Base-by-base conservation (phyloP, 2,329 filamentous ascomycete species). In the Aspergillus floridensis region DNA sequence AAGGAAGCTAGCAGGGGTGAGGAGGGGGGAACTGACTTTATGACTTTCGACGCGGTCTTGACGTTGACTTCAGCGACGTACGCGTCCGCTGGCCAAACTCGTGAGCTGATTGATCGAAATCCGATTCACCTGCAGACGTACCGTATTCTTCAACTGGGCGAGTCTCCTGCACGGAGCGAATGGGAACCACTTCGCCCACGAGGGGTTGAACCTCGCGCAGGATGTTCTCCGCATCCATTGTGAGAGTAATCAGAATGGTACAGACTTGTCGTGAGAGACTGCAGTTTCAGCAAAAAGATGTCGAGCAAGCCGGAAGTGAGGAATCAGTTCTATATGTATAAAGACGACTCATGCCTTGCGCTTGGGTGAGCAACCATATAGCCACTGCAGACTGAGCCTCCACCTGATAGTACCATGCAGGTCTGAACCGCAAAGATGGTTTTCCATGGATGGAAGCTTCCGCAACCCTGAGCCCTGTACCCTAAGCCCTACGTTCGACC, bases 141-240 rank as follows among this genome's bases (percentile, higher is more conserved):
- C 79, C 76, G 57, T 75, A 78, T 26, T 76, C 74, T 61, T 79
- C 74, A 5, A 62, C 66, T 0, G 78, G 72, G 14, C 68, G 69
- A 12, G 74, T 75, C 63, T 81, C 76, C 57, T 80, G 77, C 8
- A 80, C 68, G 0, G 79, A 79, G 59, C 72, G 76, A 50, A 80
- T 69, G 14, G 77, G 73, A 35, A 73, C 59, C 32, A 80, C 68
- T n/a, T 69, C 49, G 32, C 76, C 76, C 5, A 60, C 35, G 7
- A 76, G 62, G 49, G 76, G 73, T 50, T 63, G 53, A 19, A 77
- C 61, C 29, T 52, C 60, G 24, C 64, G 63, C 32, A 77, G 46
- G 7, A 63, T 57, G 35, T 66, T 58, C 48, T 63, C 56, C 4
- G 65, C 52, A 22, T 68, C 63, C 72, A 71, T 74, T 41, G 38